phyloP scores from a whole-genome alignment of 805 yeast genomes.

The Spathaspora hagerdaliae region DNA sequence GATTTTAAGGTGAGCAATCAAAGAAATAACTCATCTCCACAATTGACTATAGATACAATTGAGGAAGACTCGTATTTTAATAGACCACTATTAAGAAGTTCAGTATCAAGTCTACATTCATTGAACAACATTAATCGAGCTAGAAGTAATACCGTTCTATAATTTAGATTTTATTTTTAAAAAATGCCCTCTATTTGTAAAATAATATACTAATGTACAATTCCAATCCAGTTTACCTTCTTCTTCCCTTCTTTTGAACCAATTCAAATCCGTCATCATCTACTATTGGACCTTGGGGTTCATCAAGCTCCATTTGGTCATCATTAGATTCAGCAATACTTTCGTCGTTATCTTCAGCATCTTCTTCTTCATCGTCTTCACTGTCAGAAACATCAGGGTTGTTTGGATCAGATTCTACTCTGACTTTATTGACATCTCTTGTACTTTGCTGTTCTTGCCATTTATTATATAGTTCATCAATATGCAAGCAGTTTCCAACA shows the following conservation, averaged over 20 bases:
- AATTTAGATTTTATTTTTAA: constrained; percentile 21
- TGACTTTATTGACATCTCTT: constrained; percentile 29
- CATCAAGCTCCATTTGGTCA: constrained; percentile 30
- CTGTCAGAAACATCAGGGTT: constrained; percentile 55
- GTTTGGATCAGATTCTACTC: constrained; percentile 55
- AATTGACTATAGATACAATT: neutral
- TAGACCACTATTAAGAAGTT: constrained; percentile 13
- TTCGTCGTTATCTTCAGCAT: constrained; percentile 41
- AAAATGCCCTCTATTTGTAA: too few species aligned
- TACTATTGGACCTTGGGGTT: constrained; percentile 54
- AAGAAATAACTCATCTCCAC: constrained; percentile 5
- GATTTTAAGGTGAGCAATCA: constrained; percentile 33
- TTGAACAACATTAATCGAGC: constrained; percentile 38
- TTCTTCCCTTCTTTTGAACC: constrained; percentile 65
- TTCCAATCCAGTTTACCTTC: constrained; percentile 11
- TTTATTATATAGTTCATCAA: constrained; percentile 55
- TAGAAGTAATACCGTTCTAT: constrained; percentile 29
- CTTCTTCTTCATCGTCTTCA: constrained; percentile 42
- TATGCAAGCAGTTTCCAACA: constrained; percentile 45
- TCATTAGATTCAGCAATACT: constrained; percentile 20
- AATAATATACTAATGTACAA: too few species aligned
- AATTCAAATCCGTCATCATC: constrained; percentile 95
- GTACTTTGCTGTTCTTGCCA: constrained; percentile 53
- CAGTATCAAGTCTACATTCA: constrained; percentile 36
- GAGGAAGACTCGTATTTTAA: neutral